Conservation (phyloP, 371 early-diverging fungal genomes). For the Blyttiomyces sp. region DNA sequence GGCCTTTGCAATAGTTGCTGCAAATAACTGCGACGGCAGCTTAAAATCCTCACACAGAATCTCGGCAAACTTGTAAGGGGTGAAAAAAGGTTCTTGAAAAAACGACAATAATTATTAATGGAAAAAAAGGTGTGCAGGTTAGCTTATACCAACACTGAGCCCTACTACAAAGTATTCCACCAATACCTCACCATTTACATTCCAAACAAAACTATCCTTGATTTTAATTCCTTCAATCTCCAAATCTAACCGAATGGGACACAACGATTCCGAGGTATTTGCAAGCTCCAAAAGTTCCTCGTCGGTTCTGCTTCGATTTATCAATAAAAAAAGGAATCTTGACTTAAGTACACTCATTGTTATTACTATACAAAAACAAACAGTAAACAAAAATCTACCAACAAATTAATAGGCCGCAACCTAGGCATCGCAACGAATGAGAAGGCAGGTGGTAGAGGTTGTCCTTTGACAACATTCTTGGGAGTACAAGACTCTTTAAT, state of each 20-base stretch:
- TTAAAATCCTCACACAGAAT: slow-evolving; percentile 83
- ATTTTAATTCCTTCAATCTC: slow-evolving; percentile 83
- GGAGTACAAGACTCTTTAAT: no score
- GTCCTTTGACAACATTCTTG: no score
- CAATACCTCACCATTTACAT: slow-evolving; percentile 64
- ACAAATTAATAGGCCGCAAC: no score
- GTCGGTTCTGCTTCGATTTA: slow-evolving; percentile 17
- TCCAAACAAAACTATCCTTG: slow-evolving; percentile 91
- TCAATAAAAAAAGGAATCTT: background rate
- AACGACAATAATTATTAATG: background rate
- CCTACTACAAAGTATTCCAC: background rate
- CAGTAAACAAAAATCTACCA: no score
- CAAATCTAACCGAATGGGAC: slow-evolving; percentile 87
- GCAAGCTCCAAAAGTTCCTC: slow-evolving; percentile 9
- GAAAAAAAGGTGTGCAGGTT: background rate
- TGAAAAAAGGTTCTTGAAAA: slow-evolving; percentile 68
- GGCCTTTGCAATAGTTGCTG: slow-evolving; percentile 70
- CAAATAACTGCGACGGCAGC: slow-evolving; percentile 44
- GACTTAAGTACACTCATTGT: background rate
- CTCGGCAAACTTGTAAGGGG: slow-evolving; percentile 90
- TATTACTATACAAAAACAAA: no score
- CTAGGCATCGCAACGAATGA: no score
- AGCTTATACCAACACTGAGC: background rate
- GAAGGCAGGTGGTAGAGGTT: no score
- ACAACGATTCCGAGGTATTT: slow-evolving; percentile 39